phyloP scores from a whole-genome alignment of 2,329 filamentous ascomycete species.

The Leptographium flavum region DNA sequence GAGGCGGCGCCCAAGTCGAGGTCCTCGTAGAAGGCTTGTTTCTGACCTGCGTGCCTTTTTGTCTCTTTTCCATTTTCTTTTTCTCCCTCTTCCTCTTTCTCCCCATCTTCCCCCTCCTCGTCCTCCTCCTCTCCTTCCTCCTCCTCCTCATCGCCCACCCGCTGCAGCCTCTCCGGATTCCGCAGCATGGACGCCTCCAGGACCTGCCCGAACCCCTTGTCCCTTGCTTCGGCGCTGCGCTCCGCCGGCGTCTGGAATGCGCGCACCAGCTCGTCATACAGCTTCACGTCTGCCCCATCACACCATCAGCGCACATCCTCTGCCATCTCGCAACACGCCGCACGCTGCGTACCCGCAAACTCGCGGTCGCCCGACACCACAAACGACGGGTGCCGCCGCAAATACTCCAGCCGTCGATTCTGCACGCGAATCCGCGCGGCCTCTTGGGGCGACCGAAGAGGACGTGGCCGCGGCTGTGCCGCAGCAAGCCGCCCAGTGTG shows the following conservation, averaged over 20 bases:
- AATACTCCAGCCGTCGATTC: slow-evolving; percentile 66
- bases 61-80: background rate
- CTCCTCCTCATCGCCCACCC: slow-evolving; percentile 4
- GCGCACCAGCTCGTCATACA: slow-evolving; percentile 70
- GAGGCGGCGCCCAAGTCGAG: slow-evolving; percentile 18
- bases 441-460: slow-evolving; percentile 25
- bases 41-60: no score
- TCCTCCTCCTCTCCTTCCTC: slow-evolving; percentile 2
- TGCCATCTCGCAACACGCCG: slow-evolving; percentile 3
- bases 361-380: slow-evolving; percentile 44
- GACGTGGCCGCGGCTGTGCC: slow-evolving; percentile 28
- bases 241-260: slow-evolving; percentile 62
- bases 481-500: background rate
- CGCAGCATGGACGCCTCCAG: slow-evolving; percentile 62
- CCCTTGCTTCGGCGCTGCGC: slow-evolving; percentile 56
- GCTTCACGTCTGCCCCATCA: slow-evolving; percentile 46
- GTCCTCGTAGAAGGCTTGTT: background rate
- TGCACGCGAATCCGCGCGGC: slow-evolving; percentile 41
- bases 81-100: background rate
- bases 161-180: slow-evolving; percentile 4
- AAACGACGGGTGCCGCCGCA: slow-evolving; percentile 60
- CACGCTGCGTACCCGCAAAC: slow-evolving; percentile 38
- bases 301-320: background rate
- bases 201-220: slow-evolving; percentile 64
- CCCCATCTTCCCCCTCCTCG: background rate